These are phyloP conservation scores for Lactarius akahatsu DNA, from an alignment of 768 basidiomycete genomes.

Conservation along the genomic window DNA sequence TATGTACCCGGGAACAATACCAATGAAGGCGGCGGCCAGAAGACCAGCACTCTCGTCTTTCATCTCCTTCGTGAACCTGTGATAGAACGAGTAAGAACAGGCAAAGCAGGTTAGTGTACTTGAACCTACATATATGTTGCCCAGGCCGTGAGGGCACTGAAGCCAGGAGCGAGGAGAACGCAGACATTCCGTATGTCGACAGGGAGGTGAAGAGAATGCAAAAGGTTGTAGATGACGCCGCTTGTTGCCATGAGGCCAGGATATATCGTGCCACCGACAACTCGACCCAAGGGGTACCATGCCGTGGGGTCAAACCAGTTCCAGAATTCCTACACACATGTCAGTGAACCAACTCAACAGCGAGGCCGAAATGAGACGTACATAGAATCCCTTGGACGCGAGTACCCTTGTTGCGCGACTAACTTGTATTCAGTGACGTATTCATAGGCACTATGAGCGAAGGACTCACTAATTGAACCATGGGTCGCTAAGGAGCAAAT, in stretches of 20 bases:
- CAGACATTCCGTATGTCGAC: conserved; percentile 98
- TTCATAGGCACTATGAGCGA: background rate
- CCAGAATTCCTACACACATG: conserved; percentile 82
- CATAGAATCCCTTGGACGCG: conserved; percentile 93
- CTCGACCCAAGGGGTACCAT: conserved; percentile 98
- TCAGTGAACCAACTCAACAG: conserved; percentile 1
- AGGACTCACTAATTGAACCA: conserved; percentile 97
- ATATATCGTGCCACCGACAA: conserved; percentile 97
- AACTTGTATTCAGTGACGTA: conserved; percentile 15
- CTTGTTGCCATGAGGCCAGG: conserved; percentile 98
- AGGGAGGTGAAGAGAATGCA: conserved; percentile 86
- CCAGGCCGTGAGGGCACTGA: conserved; percentile 95
- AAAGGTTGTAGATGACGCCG: conserved; percentile 91
- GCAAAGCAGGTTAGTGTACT: background rate
- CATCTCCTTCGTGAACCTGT: conserved; percentile 94
- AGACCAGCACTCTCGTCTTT: conserved; percentile 93
- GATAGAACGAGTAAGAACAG: background rate
- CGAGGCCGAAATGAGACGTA: conserved; percentile 41
- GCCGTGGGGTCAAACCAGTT: conserved; percentile 99
- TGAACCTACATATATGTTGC: conserved; percentile 80
- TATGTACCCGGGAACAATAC: conserved; percentile 97
- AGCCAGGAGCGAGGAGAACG: conserved; percentile 94
- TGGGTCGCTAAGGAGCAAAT: conserved; percentile 63
- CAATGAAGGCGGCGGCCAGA: conserved; percentile 97
- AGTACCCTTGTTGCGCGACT: conserved; percentile 93